Evolutionary conservation across 805 yeast species (phyloP).

Genomic region (Nakazawaea wickerhamii): DNA sequence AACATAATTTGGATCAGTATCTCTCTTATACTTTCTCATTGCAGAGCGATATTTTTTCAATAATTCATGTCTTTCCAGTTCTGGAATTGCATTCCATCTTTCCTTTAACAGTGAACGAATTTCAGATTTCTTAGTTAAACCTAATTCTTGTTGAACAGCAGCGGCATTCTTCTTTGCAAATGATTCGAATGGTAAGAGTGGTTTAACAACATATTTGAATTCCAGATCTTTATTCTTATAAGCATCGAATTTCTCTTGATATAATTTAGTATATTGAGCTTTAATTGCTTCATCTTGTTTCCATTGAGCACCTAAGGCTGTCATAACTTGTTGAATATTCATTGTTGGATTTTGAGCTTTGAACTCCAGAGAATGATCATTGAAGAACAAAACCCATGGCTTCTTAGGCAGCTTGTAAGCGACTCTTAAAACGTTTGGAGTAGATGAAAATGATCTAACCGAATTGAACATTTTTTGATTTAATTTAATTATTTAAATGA

Average conservation of each 20-base stretch:
- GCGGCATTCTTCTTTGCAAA: background rate
- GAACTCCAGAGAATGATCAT: background rate
- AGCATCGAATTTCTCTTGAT: constrained; percentile 4
- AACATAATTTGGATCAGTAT: background rate
- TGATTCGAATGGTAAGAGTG: background rate
- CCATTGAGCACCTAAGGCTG: constrained; percentile 1
- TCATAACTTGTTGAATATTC: background rate
- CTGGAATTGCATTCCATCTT: background rate
- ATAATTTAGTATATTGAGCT: background rate
- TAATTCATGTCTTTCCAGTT: background rate
- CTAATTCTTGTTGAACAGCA: background rate
- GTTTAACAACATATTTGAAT: constrained; percentile 7
- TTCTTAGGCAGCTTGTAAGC: constrained; percentile 3
- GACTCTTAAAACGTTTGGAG: background rate
- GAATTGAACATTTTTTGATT: background rate
- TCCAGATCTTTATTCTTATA: constrained; percentile 7
- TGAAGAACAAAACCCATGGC: background rate
- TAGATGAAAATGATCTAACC: constrained; percentile 4
- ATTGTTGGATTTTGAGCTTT: background rate
- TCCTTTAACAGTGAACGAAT: background rate
- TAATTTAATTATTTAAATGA: background rate
- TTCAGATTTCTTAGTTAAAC: background rate
- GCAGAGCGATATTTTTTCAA: background rate
- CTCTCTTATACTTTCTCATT: constrained; percentile 3
- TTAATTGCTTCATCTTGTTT: background rate